phyloP scores from a whole-genome alignment of 768 basidiomycete species.

The Steccherinum ochraceum region DNA sequence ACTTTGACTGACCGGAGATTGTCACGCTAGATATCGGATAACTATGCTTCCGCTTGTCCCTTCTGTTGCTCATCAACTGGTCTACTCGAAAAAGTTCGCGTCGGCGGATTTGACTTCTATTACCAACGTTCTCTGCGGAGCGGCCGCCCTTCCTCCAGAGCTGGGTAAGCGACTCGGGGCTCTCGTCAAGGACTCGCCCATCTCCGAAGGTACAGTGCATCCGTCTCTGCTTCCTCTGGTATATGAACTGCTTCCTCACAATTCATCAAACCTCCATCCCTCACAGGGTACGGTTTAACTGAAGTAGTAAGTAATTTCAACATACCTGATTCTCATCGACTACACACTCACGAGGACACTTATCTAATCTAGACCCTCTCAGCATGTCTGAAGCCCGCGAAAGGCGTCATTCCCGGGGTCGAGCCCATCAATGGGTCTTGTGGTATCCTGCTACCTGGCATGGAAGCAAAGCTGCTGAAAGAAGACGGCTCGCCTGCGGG shows the following conservation, averaged over 20 bases:
- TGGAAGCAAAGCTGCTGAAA: constrained; percentile 54
- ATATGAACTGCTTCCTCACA: background rate
- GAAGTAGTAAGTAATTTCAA: background rate
- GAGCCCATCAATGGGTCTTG: constrained; percentile 17
- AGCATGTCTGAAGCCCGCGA: background rate
- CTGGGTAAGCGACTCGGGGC: constrained; percentile 1
- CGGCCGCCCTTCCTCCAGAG: constrained; percentile 8
- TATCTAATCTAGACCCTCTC: background rate
- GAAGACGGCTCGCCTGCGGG: constrained; percentile 51
- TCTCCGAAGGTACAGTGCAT: constrained; percentile 7
- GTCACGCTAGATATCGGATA: constrained; percentile 4
- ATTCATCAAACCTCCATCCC: background rate
- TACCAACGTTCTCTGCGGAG: constrained; percentile 4
- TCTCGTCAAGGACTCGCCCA: constrained; percentile 2
- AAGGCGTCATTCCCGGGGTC: background rate
- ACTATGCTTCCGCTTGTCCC: constrained; percentile 9
- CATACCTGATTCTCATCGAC: background rate
- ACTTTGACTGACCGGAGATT: background rate
- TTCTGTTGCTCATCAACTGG: constrained; percentile 10
- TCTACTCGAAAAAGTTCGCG: constrained; percentile 1
- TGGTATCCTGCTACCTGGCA: constrained; percentile 55
- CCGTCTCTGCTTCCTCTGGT: background rate
- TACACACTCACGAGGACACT: no score
- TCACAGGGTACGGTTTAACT: background rate
- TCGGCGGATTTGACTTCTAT: constrained; percentile 8